Conservation (phyloP, 352 stramenopile genomes). For the Blastocystis sp. region DNA sequence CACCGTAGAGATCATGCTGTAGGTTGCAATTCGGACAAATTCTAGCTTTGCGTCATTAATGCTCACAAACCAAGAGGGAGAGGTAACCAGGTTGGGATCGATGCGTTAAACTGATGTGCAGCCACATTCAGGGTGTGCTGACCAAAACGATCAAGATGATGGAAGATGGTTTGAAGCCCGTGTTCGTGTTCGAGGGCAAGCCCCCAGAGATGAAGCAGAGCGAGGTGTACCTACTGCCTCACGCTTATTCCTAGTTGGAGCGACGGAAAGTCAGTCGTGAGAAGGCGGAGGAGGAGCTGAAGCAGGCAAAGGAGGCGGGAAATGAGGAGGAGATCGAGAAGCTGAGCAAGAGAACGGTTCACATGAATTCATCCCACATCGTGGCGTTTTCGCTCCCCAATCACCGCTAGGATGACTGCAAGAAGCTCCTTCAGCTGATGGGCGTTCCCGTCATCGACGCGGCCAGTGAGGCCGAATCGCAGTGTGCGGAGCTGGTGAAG, state of each 20-base stretch:
- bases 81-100: conserved; percentile 80
- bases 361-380: conserved; percentile 84
- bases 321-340: conserved; percentile 87
- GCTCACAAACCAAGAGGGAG: conserved; percentile 94
- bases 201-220: conserved; percentile 92
- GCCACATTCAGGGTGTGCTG: conserved; percentile 93
- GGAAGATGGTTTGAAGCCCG: conserved; percentile 91
- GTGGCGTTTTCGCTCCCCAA: not conserved
- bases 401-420: conserved; percentile 80
- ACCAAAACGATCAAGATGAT: conserved; percentile 97
- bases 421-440: conserved; percentile 88
- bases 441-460: conserved; percentile 90
- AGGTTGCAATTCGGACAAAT: conserved; percentile 57
- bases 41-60: conserved; percentile 77
- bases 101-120: conserved; percentile 72
- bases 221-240: conserved; percentile 79
- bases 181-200: conserved; percentile 99
- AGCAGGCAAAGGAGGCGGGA: conserved; percentile 77
- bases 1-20: not conserved
- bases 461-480: conserved; percentile 95
- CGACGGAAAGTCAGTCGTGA: conserved; percentile 72
- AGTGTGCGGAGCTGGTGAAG: conserved; percentile 88
- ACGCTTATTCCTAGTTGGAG: conserved; percentile 12
- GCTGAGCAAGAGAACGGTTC: conserved; percentile 86
- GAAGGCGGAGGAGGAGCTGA: conserved; percentile 78